Conservation (phyloP, 2,329 filamentous ascomycete species). For the Fusarium longipes region DNA sequence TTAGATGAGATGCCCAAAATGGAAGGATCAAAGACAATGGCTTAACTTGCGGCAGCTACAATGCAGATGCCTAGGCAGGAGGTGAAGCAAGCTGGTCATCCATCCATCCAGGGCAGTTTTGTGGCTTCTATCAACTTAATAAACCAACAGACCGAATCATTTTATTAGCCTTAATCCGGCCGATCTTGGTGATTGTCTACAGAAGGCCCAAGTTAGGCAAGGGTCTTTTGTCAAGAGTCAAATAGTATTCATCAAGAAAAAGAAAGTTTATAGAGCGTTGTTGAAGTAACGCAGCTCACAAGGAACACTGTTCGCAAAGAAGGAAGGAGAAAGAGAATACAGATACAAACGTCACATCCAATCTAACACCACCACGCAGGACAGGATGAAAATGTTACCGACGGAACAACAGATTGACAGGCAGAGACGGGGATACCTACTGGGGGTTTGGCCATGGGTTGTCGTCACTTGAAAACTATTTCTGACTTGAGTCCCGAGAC, state of each 20-base stretch:
- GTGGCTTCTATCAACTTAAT: neutral
- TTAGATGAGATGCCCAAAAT: constrained; percentile 35
- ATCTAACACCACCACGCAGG: constrained; percentile 6
- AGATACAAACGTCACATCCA: neutral
- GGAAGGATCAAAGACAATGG: constrained; percentile 36
- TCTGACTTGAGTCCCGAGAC: constrained; percentile 39
- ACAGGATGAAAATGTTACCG: constrained; percentile 9
- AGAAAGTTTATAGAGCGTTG: constrained; percentile 14
- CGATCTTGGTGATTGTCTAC: neutral
- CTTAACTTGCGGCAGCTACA: constrained; percentile 7
- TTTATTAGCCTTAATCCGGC: neutral
- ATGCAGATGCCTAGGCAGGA: neutral
- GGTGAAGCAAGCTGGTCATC: neutral
- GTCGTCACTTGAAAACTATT: constrained; percentile 1
- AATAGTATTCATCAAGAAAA: constrained; percentile 3
- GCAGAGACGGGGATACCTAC: constrained; percentile 30
- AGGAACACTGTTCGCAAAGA: constrained; percentile 2
- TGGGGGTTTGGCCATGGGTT: constrained; percentile 21
- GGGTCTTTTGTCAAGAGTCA: neutral
- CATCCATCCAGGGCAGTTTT: neutral
- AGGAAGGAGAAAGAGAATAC: neutral
- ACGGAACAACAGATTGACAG: constrained; percentile 19
- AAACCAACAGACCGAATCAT: neutral
- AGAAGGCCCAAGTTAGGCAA: neutral
- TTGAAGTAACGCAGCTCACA: constrained; percentile 21